Base-by-base conservation (phyloP, 148 eudicot genomes). In the Vaccinium macrocarpon region DNA sequence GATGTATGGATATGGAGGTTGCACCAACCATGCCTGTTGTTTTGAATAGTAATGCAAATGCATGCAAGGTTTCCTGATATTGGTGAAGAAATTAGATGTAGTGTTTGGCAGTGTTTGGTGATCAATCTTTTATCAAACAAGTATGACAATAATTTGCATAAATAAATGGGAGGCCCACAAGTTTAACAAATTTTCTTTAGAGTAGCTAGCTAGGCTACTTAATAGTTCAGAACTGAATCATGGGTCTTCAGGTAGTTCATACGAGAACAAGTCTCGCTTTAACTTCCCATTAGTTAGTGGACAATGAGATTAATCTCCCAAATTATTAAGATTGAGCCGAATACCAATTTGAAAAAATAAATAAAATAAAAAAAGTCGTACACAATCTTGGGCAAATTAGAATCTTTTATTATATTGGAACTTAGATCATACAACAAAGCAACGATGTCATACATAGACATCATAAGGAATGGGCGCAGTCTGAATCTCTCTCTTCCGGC, bases 71-170 rank as follows among this genome's bases (percentile, higher is more conserved):
- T 84, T 81, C 78, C 21, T 8, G 11, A 13, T 62, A 79, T 80
- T 29, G 85, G 83, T 55, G 81, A 78, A 85, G 71, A 71, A 3
- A 35, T 2, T 56, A 32, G 64, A 73, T 32, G 53, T 64, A 53
- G 78, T 21, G 61, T 86, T 90, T 57, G 90, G 92, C 84, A 75
- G 78, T 35, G 94, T 87, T 92, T 86, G 93, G 92, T 92, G 85
- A 89, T 88, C 90, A 68, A 68, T 68, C 18, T 68, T 29, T 68
- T 29, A 68, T 29, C 73, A 27, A 68, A 68, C 38, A 68, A 68
- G 42, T 68, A 13, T 68, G 35, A 27, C 73, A 68, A 10, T 29
- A 27, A 13, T 12, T 68, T 68, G 38, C 42, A 4, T 11, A 12
- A 68, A 19, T 27, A 68, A 68, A 68, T 68, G 35, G 42, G 2